Conservation (phyloP, 2,329 filamentous ascomycete species). For the Cladosporium cucumerinum region DNA sequence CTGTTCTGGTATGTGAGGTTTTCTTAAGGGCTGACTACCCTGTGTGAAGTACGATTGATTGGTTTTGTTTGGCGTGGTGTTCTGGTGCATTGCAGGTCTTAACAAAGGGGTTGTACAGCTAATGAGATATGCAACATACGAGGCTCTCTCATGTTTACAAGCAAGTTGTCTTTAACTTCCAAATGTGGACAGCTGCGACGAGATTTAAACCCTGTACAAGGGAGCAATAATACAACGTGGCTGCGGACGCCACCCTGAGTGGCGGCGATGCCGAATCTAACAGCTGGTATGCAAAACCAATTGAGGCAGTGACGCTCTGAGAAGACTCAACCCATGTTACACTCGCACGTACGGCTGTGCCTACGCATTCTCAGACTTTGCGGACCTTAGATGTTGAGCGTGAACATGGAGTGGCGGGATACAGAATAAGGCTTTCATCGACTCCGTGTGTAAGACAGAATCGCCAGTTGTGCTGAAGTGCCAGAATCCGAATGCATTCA, state of each 20-base stretch:
- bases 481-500: too few species aligned
- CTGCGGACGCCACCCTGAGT: too few species aligned
- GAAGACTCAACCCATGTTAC: background rate
- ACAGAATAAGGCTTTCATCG: too few species aligned
- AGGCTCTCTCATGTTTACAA: background rate
- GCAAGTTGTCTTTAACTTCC: background rate
- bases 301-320: background rate
- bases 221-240: background rate
- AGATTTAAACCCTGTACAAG: background rate
- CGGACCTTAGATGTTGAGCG: too few species aligned
- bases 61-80: constrained; percentile 7
- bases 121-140: constrained; percentile 9
- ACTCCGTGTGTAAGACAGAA: too few species aligned
- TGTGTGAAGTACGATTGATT: background rate
- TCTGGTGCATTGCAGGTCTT: constrained; percentile 6
- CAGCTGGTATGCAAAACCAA: background rate
- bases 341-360: too few species aligned
- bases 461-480: too few species aligned
- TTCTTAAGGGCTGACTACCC: constrained; percentile 35
- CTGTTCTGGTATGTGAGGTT: constrained; percentile 93
- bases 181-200: background rate
- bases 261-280: background rate
- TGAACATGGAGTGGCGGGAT: too few species aligned
- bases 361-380: too few species aligned
- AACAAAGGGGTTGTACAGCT: constrained; percentile 6